phyloP scores from a whole-genome alignment of 257 asterid genomes.

The Voacanga thouarsii region DNA sequence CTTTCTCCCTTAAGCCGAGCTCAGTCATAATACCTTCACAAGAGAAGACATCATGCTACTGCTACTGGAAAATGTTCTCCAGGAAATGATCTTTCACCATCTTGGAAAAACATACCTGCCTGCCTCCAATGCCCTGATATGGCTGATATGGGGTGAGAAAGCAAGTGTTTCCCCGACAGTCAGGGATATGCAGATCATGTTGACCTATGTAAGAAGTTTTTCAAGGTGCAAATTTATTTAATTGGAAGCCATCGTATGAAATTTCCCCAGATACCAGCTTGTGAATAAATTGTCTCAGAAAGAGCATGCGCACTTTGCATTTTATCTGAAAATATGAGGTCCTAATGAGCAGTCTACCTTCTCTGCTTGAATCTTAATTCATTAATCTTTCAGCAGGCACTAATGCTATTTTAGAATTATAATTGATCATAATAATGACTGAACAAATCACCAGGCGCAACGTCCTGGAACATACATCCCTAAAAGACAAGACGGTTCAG shows the following conservation, averaged over 20 bases:
- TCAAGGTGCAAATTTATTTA: conserved; percentile 60
- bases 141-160: conserved; percentile 59
- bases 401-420: too few relatives aligned
- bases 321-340: background rate
- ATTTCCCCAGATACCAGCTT: conserved; percentile 58
- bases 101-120: conserved; percentile 20
- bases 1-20: conserved; percentile 63
- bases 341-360: background rate
- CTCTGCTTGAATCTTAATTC: background rate
- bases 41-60: background rate
- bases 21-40: conserved; percentile 51
- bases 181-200: conserved; percentile 63
- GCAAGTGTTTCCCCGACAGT: conserved; percentile 61
- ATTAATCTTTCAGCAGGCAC: background rate
- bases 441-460: background rate
- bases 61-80: background rate
- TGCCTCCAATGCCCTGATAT: conserved; percentile 63
- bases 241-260: conserved; percentile 56
- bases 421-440: background rate
- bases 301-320: background rate
- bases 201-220: conserved; percentile 72
- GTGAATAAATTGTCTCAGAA: background rate
- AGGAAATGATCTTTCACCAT: background rate
- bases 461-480: background rate
- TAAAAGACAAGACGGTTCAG: background rate